Evolutionary conservation across 306 rosid genomes (phyloP), one percentile per base, ranked within the genome.

Genomic region (Prunus dulcis): DNA sequence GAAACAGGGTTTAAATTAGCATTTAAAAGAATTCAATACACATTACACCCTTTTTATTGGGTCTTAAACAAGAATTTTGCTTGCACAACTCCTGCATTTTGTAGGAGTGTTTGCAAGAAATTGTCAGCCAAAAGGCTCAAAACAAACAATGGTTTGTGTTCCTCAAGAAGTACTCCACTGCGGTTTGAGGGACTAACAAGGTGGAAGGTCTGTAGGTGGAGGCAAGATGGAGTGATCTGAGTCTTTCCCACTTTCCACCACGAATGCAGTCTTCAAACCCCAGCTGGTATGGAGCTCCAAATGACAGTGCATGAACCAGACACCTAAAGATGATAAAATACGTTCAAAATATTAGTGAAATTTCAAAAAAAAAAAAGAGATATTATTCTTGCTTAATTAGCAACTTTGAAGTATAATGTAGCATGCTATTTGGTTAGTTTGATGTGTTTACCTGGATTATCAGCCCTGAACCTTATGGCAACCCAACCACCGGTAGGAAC

Each of bases 221-320:
- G 81, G 83, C 61, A 79, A 41, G 28, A 83, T 51, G 0, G 81
- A 69, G 58, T 70, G 86, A 58, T 79, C 81, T 1, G 61, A 50
- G 25, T 51, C 58, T 13, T 67, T 61, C 32, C 86, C 81, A 34
- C 71, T 72, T 76, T 83, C 81, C 8, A 79, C 86, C 12, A 75
- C 83, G 43, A 83, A 83, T 28, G 86, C 83, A 12, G 81, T 83
- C 69, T 83, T 83, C 80, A 83, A 50, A 30, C 86, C 86, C 86
- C 86, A 83, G 19, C 72, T 32, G 1, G 81, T 83, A 64, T 82
- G 86, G 23, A 83, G 75, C 83, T 83, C 86, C 81, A 83, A 76
- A 72, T 83, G 86, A 58, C 86, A 83, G 66, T 83, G 83, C 81
- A 83, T 34, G 75, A 83, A 83, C 86, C 86, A 83, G 23, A 83